phyloP scores from a whole-genome alignment of 2,329 filamentous ascomycete genomes.

The Metarhizium album region DNA sequence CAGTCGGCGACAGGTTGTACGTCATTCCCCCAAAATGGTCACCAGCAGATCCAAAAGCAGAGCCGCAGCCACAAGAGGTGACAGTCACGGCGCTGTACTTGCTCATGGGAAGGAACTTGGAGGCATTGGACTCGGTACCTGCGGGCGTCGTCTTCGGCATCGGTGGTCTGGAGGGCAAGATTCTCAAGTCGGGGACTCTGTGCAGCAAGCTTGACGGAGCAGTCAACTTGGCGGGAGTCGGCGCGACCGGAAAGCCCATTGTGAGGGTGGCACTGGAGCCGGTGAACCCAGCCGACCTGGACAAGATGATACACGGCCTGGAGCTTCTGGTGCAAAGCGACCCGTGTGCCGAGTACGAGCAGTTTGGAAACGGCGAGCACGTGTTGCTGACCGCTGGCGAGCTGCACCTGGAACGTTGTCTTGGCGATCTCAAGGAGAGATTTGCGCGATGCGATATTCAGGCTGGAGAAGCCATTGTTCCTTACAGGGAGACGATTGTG shows the following conservation, averaged over 20 bases:
- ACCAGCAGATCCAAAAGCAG: slow-evolving; percentile 61
- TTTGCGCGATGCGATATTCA: slow-evolving; percentile 94
- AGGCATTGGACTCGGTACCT: slow-evolving; percentile 72
- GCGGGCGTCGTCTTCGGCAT: slow-evolving; percentile 95
- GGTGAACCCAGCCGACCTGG: slow-evolving; percentile 75
- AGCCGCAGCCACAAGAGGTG: slow-evolving; percentile 68
- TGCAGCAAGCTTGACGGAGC: slow-evolving; percentile 80
- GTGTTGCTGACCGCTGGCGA: slow-evolving; percentile 91
- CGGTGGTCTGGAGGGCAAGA: slow-evolving; percentile 78
- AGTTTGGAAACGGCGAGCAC: slow-evolving; percentile 86
- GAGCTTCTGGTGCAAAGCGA: slow-evolving; percentile 86
- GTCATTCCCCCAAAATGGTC: slow-evolving; percentile 90
- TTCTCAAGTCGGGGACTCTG: slow-evolving; percentile 92
- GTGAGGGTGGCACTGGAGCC: slow-evolving; percentile 95
- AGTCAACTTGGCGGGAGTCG: slow-evolving; percentile 81
- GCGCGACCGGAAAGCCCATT: slow-evolving; percentile 73
- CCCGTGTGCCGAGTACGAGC: slow-evolving; percentile 91
- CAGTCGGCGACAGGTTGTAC: slow-evolving; percentile 82
- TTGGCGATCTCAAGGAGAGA: slow-evolving; percentile 85
- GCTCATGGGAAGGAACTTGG: slow-evolving; percentile 86
- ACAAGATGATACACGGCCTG: slow-evolving; percentile 88
- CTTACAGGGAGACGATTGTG: slow-evolving; percentile 88
- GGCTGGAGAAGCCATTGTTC: slow-evolving; percentile 86
- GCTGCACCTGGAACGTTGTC: slow-evolving; percentile 82
- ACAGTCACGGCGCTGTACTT: slow-evolving; percentile 84